phyloP scores from a whole-genome alignment of 148 eudicot species.

The Vaccinium darrowii region DNA sequence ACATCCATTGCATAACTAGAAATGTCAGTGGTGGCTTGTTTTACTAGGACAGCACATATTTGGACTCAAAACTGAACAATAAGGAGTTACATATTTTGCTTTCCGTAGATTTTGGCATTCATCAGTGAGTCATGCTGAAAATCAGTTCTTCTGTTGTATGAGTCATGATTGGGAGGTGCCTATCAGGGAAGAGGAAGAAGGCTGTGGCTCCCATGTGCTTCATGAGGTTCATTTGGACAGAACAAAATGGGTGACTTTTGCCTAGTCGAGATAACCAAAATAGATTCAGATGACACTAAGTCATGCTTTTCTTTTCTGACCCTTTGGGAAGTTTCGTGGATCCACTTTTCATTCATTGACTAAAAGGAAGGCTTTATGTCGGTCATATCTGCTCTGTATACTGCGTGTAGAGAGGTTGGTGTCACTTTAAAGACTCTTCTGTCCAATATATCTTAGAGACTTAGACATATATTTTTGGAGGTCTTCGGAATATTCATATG shows the following conservation, averaged over 20 bases:
- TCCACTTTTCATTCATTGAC: neutral
- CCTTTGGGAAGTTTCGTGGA: neutral
- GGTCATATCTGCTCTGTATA: neutral
- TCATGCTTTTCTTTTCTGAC: neutral
- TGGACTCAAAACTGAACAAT: neutral
- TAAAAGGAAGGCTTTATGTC: neutral
- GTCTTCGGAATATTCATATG: neutral
- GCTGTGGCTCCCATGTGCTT: neutral
- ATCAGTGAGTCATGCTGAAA: neutral
- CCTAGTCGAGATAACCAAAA: neutral
- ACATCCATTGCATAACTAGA: neutral
- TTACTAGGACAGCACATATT: neutral
- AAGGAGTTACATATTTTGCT: neutral
- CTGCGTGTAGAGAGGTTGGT: neutral
- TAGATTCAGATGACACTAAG: neutral
- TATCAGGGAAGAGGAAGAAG: neutral
- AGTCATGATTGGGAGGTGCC: neutral
- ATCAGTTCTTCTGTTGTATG: neutral
- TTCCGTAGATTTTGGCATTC: neutral
- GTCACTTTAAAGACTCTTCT: neutral
- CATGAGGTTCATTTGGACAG: neutral
- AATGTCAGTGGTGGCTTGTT: neutral
- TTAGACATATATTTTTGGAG: neutral
- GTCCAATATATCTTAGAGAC: neutral
- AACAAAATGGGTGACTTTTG: neutral